Percentiles rank a stretch among this genome's conserved stretches.
Evolutionary conservation across 768 basidiomycete species (phyloP).

Genomic region (Tricholoma bakamatsutake): DNA sequence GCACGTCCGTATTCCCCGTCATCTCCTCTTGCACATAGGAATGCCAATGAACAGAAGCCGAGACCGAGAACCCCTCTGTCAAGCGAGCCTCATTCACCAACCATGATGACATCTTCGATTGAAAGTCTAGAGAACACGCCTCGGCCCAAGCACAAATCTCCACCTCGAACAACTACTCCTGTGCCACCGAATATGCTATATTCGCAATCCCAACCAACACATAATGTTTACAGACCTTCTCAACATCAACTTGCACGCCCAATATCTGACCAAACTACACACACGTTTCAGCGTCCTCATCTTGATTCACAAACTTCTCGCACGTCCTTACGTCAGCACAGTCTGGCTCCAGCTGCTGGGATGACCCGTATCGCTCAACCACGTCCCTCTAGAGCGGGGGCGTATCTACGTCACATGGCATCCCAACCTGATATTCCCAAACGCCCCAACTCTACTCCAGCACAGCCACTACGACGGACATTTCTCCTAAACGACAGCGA

Average conservation of each 20-base stretch:
- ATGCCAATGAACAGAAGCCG: constrained; percentile 9
- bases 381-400: constrained; percentile 49
- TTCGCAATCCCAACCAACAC: constrained; percentile 7
- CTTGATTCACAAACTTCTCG: constrained; percentile 11
- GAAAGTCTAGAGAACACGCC: constrained; percentile 28
- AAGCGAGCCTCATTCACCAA: constrained; percentile 23
- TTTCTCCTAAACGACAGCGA: constrained; percentile 28
- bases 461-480: constrained; percentile 11
- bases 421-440: constrained; percentile 43
- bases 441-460: constrained; percentile 29
- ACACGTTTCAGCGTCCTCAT: constrained; percentile 6
- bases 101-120: constrained; percentile 26
- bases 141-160: constrained; percentile 9
- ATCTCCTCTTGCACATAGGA: constrained; percentile 25
- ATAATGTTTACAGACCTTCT: constrained; percentile 6
- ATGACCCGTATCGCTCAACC: constrained; percentile 27
- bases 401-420: constrained; percentile 71
- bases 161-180: constrained; percentile 11
- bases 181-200: constrained; percentile 3
- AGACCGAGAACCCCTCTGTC: constrained; percentile 9
- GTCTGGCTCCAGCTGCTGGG: constrained; percentile 19
- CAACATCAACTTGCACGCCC: constrained; percentile 8
- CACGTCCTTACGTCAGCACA: constrained; percentile 19
- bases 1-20: constrained; percentile 24
- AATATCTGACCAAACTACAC: constrained; percentile 8